Evolutionary conservation across 1,139 yeast genomes (phyloP), one percentile per base, ranked within the genome.

Genomic region (Kurtzmaniella quercitrusa): DNA sequence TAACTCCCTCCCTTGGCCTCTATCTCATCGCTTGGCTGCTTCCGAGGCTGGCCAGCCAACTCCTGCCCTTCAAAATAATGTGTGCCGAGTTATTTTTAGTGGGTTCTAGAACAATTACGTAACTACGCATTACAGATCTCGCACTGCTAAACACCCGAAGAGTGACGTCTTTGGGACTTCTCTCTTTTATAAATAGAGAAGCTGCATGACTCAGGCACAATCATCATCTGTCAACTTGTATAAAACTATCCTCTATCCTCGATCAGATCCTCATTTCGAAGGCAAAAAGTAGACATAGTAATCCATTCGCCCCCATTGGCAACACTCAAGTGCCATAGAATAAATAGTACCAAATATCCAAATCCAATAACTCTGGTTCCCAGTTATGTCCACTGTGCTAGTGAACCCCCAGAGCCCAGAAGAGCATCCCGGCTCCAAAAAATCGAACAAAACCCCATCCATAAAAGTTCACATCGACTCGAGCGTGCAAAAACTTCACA

Each of bases 71-170:
- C n/a, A n/a, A 11, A 27, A 11, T 27, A n/a, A n/a, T n/a, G n/a
- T n/a, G n/a, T n/a, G 31, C 18, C 18, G 14, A 3, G 36, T 36
- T 36, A 36, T 36, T 36, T 36, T 19, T 36, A 36, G 27, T 19
- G 15, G 36, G 38, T 19, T 36, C 38, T 36, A 36, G 38, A 36
- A 36, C 38, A 36, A 36, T 36, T 36, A 36, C 38, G 38, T 36
- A 36, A 19, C 16, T 36, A 12, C 15, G 25, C 38, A 36, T 10
- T n/a, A 36, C 15, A 19, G 38, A 36, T 36, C 38, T 19, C 7
- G 12, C 14, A 27, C 31, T n/a, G 31, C 25, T 23, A n/a, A n/a
- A n/a, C 31, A 11, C 31, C 12, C 31, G n/a, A 27, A 11, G 31
- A 27, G 31, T 27, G 31, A 27, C 31, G 31, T 27, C 31, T n/a